phyloP scores from a whole-genome alignment of 345 rosid species.

The Citrus inodora region DNA sequence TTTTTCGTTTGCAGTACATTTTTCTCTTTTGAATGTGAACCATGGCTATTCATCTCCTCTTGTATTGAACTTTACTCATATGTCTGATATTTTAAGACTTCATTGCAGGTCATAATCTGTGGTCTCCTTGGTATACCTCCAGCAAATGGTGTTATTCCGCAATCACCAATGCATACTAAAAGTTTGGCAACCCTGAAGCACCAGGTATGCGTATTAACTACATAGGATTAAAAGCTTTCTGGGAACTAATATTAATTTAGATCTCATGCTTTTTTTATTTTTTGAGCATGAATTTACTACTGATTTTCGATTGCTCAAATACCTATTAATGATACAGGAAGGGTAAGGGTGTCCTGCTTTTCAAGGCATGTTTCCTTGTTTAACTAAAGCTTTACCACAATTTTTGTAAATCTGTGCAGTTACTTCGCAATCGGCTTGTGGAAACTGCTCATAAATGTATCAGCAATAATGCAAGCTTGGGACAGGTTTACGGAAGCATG shows the following conservation, averaged over 20 bases:
- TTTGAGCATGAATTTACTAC: not conserved
- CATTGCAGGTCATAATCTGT: slow-evolving; percentile 57
- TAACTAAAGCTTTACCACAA: not conserved
- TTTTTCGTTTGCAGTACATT: not conserved
- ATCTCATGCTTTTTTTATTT: not conserved
- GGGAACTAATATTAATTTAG: not conserved
- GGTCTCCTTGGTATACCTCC: slow-evolving; percentile 84
- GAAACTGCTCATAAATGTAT: slow-evolving; percentile 64
- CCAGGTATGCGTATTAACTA: slow-evolving; percentile 41
- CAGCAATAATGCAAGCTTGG: slow-evolving; percentile 50
- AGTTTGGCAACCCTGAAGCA: slow-evolving; percentile 79
- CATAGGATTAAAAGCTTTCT: not conserved
- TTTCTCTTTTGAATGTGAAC: not conserved
- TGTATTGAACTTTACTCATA: slow-evolving; percentile 8
- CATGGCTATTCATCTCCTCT: not conserved
- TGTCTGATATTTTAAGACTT: slow-evolving; percentile 5
- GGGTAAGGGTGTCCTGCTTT: not conserved
- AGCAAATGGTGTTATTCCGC: slow-evolving; percentile 81
- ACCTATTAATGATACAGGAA: not conserved
- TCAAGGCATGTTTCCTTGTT: not conserved
- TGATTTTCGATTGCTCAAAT: not conserved
- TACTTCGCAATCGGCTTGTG: slow-evolving; percentile 61
- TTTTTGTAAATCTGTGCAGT: slow-evolving; percentile 30
- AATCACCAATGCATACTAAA: slow-evolving; percentile 86
- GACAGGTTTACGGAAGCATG: slow-evolving; percentile 67